Evolutionary conservation across 108 stramenopile genomes (phyloP).

Genomic region (Heterococcus sp.): DNA sequence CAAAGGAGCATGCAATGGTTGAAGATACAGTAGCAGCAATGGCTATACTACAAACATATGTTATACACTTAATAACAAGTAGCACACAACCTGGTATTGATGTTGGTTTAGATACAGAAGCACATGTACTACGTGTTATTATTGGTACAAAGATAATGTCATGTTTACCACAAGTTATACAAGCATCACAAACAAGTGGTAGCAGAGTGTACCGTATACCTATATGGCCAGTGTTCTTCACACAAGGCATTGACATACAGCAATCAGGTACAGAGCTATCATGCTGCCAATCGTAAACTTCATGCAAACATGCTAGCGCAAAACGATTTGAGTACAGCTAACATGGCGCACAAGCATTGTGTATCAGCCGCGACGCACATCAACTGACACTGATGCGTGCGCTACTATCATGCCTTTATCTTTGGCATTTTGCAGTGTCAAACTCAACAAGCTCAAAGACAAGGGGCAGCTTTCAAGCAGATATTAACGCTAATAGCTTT

Average conservation of each 20-base stretch:
- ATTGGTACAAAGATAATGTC: neutral
- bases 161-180: neutral
- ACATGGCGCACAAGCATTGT: neutral
- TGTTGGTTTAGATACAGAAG: neutral
- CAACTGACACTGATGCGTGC: neutral
- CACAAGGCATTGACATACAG: conserved; percentile 56
- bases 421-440: neutral
- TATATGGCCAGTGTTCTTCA: conserved; percentile 42
- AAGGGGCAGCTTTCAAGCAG: conserved; percentile 11
- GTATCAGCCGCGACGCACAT: neutral
- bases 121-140: neutral
- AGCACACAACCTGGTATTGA: neutral
- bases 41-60: conserved; percentile 19
- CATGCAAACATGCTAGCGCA: neutral
- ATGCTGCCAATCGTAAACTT: neutral
- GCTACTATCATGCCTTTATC: neutral
- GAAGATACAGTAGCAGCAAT: conserved; percentile 33
- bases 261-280: conserved; percentile 12
- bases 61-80: conserved; percentile 1
- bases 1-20: conserved; percentile 41
- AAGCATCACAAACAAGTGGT: neutral
- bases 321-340: neutral
- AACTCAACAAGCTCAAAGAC: neutral
- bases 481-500: conserved; percentile 29
- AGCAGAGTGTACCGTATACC: neutral